Evolutionary conservation across 2,329 filamentous ascomycete species (phyloP).

Genomic region (Apiospora sp.): DNA sequence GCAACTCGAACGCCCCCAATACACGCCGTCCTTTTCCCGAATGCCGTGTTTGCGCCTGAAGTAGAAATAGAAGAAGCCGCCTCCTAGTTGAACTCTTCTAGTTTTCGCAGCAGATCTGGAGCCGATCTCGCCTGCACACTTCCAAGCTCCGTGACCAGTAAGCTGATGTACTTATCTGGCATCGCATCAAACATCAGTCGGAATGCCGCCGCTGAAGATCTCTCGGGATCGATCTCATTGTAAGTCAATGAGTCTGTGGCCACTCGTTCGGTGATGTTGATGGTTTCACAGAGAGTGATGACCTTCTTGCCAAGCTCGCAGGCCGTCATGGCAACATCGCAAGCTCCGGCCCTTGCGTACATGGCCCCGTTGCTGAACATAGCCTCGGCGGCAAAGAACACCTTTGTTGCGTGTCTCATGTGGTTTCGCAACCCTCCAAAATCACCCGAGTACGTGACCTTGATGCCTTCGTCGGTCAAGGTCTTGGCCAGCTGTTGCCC

Average conservation of each 20-base stretch:
- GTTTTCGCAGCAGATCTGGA: constrained; percentile 66
- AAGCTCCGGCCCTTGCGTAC: constrained; percentile 87
- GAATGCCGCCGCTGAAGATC: constrained; percentile 62
- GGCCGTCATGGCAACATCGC: constrained; percentile 84
- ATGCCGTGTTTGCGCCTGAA: constrained; percentile 21
- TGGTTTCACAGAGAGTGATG: constrained; percentile 89
- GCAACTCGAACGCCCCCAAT: constrained; percentile 13
- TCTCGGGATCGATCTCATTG: constrained; percentile 88
- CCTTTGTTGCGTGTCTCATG: constrained; percentile 70
- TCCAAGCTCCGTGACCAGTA: constrained; percentile 91
- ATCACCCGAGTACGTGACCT: constrained; percentile 81
- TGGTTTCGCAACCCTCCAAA: constrained; percentile 79
- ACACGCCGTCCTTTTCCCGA: constrained; percentile 18
- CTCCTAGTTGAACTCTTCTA: constrained; percentile 61
- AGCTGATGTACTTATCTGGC: constrained; percentile 82
- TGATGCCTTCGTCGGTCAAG: constrained; percentile 72
- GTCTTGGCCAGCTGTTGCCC: constrained; percentile 71
- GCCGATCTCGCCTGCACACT: constrained; percentile 87
- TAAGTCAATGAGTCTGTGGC: constrained; percentile 91
- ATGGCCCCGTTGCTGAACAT: constrained; percentile 96
- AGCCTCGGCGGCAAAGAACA: constrained; percentile 87
- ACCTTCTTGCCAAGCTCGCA: constrained; percentile 79
- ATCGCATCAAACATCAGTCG: constrained; percentile 91
- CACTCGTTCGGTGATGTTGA: constrained; percentile 90
- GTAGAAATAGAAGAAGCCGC: not conserved